Base-by-base conservation (phyloP, 2,329 filamentous ascomycete species). In the Rhytidhysteron rufulum region DNA sequence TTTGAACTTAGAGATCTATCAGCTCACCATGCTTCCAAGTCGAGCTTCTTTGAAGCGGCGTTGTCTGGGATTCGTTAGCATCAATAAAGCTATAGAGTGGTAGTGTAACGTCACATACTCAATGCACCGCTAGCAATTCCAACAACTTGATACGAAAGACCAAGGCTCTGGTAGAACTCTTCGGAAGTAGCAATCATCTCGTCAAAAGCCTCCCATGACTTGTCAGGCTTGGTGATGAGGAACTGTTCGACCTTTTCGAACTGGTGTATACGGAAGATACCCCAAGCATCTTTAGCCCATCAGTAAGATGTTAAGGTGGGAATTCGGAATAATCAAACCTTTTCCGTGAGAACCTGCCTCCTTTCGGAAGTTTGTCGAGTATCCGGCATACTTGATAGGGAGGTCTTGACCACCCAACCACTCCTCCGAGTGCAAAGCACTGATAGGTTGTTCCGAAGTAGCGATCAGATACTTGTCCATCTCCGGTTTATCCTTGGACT, bases 201-300 rank as follows among this genome's bases (percentile, higher is more conserved):
- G 41, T 98, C 89, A 55, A 97, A 96, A 44, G 85, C 83, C 62
- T 94, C 80, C 89, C 89, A 97, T 34, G 87, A 94, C 58, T 91
- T 83, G 59, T 95, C 88, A 0, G 88, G 89, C 56, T 94, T 86
- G 19, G 60, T 64, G 49, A 85, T 85, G 20, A 65, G 48, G 44
- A 65, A 64, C 33, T 64, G 61, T 47, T 63, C 60, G 3, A 63
- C 55, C 51, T 63, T 96, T 67, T 97, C 91, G 59, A 97, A 98
- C 66, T 98, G 91, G 66, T 98, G 93, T 20, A 97, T 90, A 50
- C 93, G 85, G 79, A 96, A 98, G 47, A 97, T 88, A 41, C 93
- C 93, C 93, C 93, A 98, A 1, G 91, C 91, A 65, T 98, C 89
- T 63, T 88, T 86, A 21, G 89, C 85, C n/a, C n/a, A n/a, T n/a